Evolutionary conservation across 768 basidiomycete genomes (phyloP).

Genomic region (Mycena capillaripes): DNA sequence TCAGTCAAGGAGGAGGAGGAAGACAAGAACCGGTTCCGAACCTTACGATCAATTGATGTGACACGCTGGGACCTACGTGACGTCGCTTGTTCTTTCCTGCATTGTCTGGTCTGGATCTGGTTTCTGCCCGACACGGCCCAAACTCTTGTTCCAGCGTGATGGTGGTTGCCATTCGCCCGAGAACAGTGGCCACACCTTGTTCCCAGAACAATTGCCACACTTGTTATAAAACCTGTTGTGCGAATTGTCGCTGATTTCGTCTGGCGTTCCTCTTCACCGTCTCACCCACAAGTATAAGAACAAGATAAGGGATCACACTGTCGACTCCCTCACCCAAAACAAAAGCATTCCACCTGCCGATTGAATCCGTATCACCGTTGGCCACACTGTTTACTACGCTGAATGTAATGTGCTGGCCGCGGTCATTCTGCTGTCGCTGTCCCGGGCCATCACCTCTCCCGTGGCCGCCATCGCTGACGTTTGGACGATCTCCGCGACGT

Average conservation of each 20-base stretch:
- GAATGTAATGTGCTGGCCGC: constrained; percentile 19
- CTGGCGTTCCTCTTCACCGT: no score
- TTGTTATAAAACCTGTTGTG: neutral
- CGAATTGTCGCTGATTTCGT: neutral
- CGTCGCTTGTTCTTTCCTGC: constrained; percentile 12
- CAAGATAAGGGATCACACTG: neutral
- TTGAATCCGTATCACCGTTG: neutral
- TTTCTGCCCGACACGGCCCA: neutral
- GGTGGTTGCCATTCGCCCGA: neutral
- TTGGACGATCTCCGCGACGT: constrained; percentile 9
- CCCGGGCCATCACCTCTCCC: neutral
- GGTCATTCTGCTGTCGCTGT: constrained; percentile 17
- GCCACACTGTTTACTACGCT: neutral
- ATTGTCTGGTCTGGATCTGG: neutral
- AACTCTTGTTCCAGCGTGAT: constrained; percentile 8
- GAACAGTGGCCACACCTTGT: constrained; percentile 14
- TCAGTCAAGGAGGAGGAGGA: no score
- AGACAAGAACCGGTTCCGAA: no score
- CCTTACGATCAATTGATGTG: no score
- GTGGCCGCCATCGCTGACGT: constrained; percentile 17
- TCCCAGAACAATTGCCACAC: constrained; percentile 14
- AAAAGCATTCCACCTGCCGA: neutral
- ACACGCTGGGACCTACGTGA: no score
- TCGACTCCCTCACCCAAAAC: neutral
- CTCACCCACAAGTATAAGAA: neutral